Conservation (phyloP, 352 stramenopile genomes). For the Globisporangium megalacanthum region DNA sequence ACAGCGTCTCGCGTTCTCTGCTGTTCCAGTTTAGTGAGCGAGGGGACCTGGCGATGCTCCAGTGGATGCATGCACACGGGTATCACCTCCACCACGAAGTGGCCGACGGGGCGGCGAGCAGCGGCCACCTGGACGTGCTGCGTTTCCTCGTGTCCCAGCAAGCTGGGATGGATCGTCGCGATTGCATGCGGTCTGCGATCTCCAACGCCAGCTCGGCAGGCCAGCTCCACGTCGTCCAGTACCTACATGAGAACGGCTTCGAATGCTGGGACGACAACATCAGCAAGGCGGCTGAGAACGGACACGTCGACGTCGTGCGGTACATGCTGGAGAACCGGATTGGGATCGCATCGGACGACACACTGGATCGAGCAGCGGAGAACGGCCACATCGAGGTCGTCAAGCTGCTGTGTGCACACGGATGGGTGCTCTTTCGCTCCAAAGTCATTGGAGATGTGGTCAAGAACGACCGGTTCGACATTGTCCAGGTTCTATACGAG, state of each 20-base stretch:
- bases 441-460: too few species aligned
- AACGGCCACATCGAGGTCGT: not conserved
- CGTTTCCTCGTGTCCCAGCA: too few species aligned
- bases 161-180: slow-evolving; percentile 1
- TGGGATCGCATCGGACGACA: not conserved
- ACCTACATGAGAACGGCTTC: not conserved
- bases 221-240: not conserved
- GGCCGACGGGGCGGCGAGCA: slow-evolving; percentile 1
- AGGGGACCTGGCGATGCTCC: not conserved
- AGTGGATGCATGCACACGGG: not conserved
- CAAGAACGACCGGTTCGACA: too few species aligned
- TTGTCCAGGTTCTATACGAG: too few species aligned
- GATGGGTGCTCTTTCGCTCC: too few species aligned
- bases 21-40: not conserved
- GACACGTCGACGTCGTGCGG: not conserved
- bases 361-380: not conserved
- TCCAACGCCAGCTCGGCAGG: too few species aligned
- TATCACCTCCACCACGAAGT: not conserved
- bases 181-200: not conserved
- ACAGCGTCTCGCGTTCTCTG: not conserved
- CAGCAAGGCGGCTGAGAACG: not conserved
- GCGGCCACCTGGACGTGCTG: not conserved
- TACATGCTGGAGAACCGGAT: too few species aligned
- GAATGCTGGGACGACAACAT: not conserved
- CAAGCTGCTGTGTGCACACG: too few species aligned